Evolutionary conservation across 768 basidiomycete genomes (phyloP).

Genomic region (Rhodocollybia butyracea): DNA sequence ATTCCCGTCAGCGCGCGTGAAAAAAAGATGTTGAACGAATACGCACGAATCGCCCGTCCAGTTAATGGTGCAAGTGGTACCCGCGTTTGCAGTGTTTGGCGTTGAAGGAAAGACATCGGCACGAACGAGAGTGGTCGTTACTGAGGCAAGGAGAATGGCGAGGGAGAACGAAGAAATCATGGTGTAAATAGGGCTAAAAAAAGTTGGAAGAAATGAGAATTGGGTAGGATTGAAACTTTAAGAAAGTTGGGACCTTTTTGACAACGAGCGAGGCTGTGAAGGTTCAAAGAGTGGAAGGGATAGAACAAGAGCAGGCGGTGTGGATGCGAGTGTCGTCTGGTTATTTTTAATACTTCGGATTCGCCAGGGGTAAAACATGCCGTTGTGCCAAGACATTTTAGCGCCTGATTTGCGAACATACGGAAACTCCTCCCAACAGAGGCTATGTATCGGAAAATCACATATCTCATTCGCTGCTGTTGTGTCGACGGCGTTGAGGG

Average conservation of each 20-base stretch:
- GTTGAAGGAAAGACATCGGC: slow-evolving; percentile 58
- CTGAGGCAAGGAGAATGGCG: slow-evolving; percentile 34
- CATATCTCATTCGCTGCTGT: too few relatives aligned
- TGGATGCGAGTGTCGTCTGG: background rate
- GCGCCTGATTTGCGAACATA: too few relatives aligned
- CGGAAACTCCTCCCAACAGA: too few relatives aligned
- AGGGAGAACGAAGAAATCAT: slow-evolving; percentile 39
- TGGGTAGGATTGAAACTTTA: background rate
- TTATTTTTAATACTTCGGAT: too few relatives aligned
- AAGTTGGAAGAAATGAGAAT: background rate
- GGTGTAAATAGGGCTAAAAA: background rate
- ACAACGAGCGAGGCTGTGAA: background rate
- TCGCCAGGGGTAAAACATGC: too few relatives aligned
- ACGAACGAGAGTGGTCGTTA: slow-evolving; percentile 34
- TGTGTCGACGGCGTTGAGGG: too few relatives aligned
- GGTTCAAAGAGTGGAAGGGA: background rate
- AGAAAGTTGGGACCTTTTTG: background rate
- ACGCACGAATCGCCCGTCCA: slow-evolving; percentile 66
- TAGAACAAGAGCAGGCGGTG: background rate
- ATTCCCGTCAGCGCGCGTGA: too few relatives aligned
- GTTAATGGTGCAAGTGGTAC: slow-evolving; percentile 47
- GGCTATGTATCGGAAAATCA: too few relatives aligned
- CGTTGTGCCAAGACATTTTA: too few relatives aligned
- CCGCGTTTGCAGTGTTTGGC: slow-evolving; percentile 61
- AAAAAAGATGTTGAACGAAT: too few relatives aligned